These are phyloP conservation scores for Diaporthe sp. DNA, from an alignment of 2,329 filamentous ascomycete genomes.

Conservation along the genomic window DNA sequence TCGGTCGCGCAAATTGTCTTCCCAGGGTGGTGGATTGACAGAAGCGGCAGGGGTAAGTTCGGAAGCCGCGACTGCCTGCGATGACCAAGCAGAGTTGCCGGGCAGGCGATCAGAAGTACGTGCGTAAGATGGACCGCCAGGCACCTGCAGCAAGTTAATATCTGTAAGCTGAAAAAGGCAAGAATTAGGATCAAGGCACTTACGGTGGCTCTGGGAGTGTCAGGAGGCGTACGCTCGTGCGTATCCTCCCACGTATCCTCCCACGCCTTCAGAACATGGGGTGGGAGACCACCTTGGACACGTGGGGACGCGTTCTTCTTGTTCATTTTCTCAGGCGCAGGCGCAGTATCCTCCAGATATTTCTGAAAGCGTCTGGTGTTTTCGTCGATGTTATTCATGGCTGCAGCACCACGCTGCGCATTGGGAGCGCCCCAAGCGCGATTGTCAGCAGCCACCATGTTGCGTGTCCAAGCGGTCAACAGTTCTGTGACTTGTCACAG, in stretches of 20 bases:
- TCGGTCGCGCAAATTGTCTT: neutral
- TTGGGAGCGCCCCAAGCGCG: neutral
- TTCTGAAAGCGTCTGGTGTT: slow-evolving; percentile 12
- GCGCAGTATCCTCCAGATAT: neutral
- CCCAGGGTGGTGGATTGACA: neutral
- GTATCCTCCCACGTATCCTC: neutral
- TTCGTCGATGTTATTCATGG: neutral
- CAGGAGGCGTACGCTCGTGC: neutral
- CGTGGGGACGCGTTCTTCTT: neutral
- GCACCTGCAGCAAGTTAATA: neutral
- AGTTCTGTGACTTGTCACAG: neutral
- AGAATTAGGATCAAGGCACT: neutral
- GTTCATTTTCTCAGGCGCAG: neutral
- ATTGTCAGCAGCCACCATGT: slow-evolving; percentile 1
- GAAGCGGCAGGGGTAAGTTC: neutral
- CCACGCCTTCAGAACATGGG: slow-evolving; percentile 8
- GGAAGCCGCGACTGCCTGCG: neutral
- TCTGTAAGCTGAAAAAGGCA: neutral
- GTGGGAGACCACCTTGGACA: slow-evolving; percentile 13
- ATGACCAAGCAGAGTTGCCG: neutral
- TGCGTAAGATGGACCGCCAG: neutral
- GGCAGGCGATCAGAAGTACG: neutral
- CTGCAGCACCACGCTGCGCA: neutral
- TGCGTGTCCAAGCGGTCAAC: neutral
- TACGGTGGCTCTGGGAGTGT: neutral